Evolutionary conservation across 768 basidiomycete species (phyloP), one percentile per base, ranked within the genome.

Genomic region (Lactifluus volemus): DNA sequence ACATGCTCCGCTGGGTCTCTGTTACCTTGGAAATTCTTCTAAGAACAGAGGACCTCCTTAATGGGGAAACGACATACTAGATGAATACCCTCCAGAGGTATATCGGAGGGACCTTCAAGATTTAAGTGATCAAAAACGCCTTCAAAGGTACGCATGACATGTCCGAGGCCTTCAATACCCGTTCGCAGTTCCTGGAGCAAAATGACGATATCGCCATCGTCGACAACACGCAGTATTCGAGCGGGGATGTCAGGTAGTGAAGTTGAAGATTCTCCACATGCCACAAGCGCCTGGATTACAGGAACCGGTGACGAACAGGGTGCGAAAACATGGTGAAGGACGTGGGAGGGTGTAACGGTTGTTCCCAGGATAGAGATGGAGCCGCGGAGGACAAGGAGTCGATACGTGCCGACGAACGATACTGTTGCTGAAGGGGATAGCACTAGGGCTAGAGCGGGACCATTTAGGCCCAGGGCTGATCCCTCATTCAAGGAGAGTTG

Each of bases 241-340:
- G 11, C 55, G 0, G 67, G 70, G 21, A 69, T 59, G 38, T 7
- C n/a, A 17, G 0, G 25, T 55, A 58, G 50, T 54, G 63, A n/a
- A 64, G 49, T 11, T 50, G 53, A 15, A 42, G 56, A 48, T 55
- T 34, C 44, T 70, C 55, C 19, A 60, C 34, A 53, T 68, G 63
- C 10, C 63, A 41, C 1, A 73, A 68, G 30, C 65, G 65, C 65
- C 15, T 70, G 67, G 75, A 80, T 61, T 72, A 77, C 69, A 0
- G 92, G 89, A 5, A 94, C 69, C 0, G 92, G 89, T n/a, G 89
- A 83, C 0, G 85, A 89, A 3, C 82, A 78, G 0, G 93, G 91
- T 0, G 91, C 88, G 68, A 84, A 95, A 30, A 95, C 75, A 12
- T 72, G 73, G 65, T 91, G 77, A 5, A 66, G 59, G 3, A 57